Evolutionary conservation across 108 stramenopile species (phyloP).

Genomic region (Nitzschia inconspicua): DNA sequence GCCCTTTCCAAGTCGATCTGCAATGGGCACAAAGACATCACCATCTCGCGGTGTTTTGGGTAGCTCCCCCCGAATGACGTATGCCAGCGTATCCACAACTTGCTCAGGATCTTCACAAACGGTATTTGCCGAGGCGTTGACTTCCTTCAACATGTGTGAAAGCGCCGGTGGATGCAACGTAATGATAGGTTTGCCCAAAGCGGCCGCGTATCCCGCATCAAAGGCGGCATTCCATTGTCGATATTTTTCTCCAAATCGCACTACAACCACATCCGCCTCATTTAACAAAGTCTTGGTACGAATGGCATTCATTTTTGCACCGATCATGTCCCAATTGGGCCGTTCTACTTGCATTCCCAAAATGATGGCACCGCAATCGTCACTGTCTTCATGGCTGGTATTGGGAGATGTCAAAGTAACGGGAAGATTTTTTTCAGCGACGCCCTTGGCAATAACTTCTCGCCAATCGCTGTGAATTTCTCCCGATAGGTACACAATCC

Average conservation of each 20-base stretch:
- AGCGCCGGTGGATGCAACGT: constrained; percentile 77
- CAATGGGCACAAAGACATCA: constrained; percentile 66
- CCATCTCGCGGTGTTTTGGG: constrained; percentile 70
- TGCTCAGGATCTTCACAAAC: constrained; percentile 77
- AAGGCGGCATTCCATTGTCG: constrained; percentile 90
- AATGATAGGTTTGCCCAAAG: constrained; percentile 71
- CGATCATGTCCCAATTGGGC: constrained; percentile 78
- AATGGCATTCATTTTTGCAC: constrained; percentile 77
- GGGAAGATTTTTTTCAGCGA: constrained; percentile 57
- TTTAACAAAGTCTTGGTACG: constrained; percentile 71
- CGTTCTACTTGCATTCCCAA: constrained; percentile 80
- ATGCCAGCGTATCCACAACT: constrained; percentile 82
- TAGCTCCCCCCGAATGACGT: constrained; percentile 74
- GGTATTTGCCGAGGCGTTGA: constrained; percentile 67
- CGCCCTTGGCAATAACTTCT: constrained; percentile 70
- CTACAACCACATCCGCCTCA: constrained; percentile 84
- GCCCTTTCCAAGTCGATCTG: constrained; percentile 78
- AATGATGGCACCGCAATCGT: constrained; percentile 87
- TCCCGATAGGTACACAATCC: no score
- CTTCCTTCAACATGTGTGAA: constrained; percentile 90
- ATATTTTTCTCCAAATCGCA: constrained; percentile 86
- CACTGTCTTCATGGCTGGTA: constrained; percentile 78
- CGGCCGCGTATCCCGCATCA: constrained; percentile 83
- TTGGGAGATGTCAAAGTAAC: constrained; percentile 70
- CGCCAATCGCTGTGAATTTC: constrained; percentile 91